phyloP scores from a whole-genome alignment of 2,329 filamentous ascomycete species.

The Phoma herbarum region DNA sequence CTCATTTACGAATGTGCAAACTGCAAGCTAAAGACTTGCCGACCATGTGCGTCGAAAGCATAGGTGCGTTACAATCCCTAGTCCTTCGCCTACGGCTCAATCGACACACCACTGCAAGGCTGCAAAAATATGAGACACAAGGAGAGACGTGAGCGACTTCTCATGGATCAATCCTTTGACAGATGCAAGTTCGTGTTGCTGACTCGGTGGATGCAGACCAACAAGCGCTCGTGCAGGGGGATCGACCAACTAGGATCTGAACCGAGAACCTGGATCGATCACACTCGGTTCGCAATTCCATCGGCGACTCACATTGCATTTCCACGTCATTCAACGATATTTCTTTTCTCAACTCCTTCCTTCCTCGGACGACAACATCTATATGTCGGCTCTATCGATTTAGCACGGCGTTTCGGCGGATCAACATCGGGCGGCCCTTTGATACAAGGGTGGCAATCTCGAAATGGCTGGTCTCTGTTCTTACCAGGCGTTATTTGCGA shows the following conservation, averaged over 20 bases:
- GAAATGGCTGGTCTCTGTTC: conserved; percentile 33
- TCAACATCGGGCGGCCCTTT: conserved; percentile 31
- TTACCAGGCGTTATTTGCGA: conserved; percentile 32
- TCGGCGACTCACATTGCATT: conserved; percentile 23
- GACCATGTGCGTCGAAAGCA: conserved; percentile 57
- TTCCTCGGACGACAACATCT: conserved; percentile 22
- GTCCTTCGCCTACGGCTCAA: background rate
- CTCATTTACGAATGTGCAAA: conserved; percentile 61
- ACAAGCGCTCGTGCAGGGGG: conserved; percentile 30
- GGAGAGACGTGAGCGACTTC: conserved; percentile 16
- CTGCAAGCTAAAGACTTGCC: conserved; percentile 62
- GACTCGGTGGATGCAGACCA: conserved; percentile 35
- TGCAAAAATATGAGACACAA: conserved; percentile 17
- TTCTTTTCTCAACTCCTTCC: conserved; percentile 21
- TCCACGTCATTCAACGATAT: conserved; percentile 21
- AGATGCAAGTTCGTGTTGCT: conserved; percentile 32
- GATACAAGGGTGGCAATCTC: conserved; percentile 34
- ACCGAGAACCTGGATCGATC: conserved; percentile 21
- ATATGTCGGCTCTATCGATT: conserved; percentile 38
- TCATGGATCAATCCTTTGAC: conserved; percentile 22
- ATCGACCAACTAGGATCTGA: conserved; percentile 37
- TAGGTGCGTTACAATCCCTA: conserved; percentile 36
- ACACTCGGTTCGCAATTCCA: conserved; percentile 24
- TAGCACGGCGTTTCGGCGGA: conserved; percentile 50
- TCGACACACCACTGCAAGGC: conserved; percentile 10